These are phyloP conservation scores for Coemansia guatemalensis DNA, from an alignment of 192 early-diverging fungal species.

Conservation along the genomic window DNA sequence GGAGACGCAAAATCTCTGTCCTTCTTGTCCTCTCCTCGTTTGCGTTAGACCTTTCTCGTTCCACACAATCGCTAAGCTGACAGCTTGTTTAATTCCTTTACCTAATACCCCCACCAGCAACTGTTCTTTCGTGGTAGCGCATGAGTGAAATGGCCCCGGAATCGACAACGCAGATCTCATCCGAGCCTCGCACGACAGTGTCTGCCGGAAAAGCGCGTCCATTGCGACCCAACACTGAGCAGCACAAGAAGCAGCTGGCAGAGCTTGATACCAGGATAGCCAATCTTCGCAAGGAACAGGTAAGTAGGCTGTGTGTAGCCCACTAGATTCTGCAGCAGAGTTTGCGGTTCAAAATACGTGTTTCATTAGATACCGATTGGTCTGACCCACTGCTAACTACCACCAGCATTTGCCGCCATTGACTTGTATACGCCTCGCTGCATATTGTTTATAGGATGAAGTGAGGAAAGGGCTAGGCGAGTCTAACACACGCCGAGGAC, in stretches of 20 bases:
- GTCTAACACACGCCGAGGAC: conserved; percentile 57
- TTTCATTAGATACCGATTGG: not conserved
- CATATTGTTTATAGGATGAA: conserved; percentile 47
- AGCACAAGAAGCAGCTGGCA: conserved; percentile 52
- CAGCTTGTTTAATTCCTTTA: not conserved
- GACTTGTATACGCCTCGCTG: not conserved
- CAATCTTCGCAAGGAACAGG: conserved; percentile 56
- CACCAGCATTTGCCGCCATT: not conserved
- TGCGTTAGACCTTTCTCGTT: not conserved
- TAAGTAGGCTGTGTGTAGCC: conserved; percentile 12
- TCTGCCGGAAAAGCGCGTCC: conserved; percentile 33
- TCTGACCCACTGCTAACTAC: not conserved
- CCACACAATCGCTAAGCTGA: not conserved
- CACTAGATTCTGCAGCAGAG: not conserved
- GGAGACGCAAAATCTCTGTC: not conserved
- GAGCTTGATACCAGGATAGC: conserved; percentile 60
- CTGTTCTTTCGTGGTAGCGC: not conserved
- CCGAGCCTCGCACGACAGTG: conserved; percentile 10
- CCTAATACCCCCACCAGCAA: not conserved
- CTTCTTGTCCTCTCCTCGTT: conserved; percentile 8
- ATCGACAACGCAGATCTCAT: conserved; percentile 15
- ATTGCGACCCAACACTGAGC: conserved; percentile 54
- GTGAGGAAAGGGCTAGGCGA: conserved; percentile 59
- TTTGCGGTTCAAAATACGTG: not conserved
- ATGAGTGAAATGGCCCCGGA: conserved; percentile 37